Base-by-base conservation (phyloP, 73 alveolate species). In the Paramecium tetraurelia region DNA sequence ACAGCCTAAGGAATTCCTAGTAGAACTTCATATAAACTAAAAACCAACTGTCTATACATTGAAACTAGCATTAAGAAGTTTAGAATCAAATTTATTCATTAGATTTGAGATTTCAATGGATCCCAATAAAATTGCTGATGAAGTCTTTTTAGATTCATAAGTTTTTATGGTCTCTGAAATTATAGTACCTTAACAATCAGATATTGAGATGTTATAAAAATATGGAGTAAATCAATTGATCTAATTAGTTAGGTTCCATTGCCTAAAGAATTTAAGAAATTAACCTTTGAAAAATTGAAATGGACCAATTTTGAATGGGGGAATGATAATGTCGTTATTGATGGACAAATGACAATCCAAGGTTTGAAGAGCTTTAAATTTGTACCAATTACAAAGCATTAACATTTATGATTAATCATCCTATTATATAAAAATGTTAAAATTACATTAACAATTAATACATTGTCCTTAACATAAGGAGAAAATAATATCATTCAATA, bases 301-400 rank as follows among this genome's bases (percentile, higher is more conserved):
- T 80, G 90, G 90, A 35, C 48, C 21, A 12, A 24, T 24, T 80
- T 80, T 46, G 72, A 80, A 80, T 80, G 90, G 90, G 90, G 90
- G 2, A 41, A 80, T 46, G 90, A 80, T 46, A 41, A 40, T 43
- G 43, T 80, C n/a, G 22, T 44, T 31, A 46, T 80, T 40, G 75
- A 40, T 41, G 86, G 38, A 16, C 7, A 80, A 11, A 4, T 80
- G 1, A 22, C 46, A 44, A 80, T 80, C 6, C n/a, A 20, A 58
- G 90, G 90, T 31, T n/a, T 80, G 5, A 80, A 80, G 16, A 16
- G 76, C 50, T 80, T 80, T 44, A 80, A 48, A 80, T 43, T 44
- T 20, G 76, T 80, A 38, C 76, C 76, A 7, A 41, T 44, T n/a
- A 48, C 57, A 41, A 80, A 80, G 58, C 63, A 72, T 72, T 43